Base-by-base conservation (phyloP, 2,329 filamentous ascomycete species). In the Shiraia sp. region DNA sequence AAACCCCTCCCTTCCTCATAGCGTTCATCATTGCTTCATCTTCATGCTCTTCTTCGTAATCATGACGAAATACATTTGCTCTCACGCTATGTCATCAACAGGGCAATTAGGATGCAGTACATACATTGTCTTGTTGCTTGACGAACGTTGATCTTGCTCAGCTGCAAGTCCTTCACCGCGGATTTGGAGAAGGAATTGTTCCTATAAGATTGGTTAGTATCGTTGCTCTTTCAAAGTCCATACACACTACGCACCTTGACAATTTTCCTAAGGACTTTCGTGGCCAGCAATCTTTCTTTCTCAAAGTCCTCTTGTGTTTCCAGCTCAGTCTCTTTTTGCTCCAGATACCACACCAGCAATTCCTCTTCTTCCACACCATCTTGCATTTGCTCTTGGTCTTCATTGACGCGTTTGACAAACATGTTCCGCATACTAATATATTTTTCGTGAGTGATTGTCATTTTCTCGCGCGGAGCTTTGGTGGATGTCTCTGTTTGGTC, bases 61-160 rank as follows among this genome's bases (percentile, higher is more conserved):
- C n/a, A n/a, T n/a, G n/a, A n/a, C 19, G 4, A 22, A 22, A 22
- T 17, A 7, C 10, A 16, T 10, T 6, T 14, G 10, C 6, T 4
- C 17, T 33, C 31, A 63, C 13, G 53, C 61, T 44, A 69, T 69
- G 41, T 78, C 75, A 53, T 96, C 91, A 8, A 95, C 78, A 0
- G 88, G 88, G 65, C 89, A 95, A 72, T 97, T 97, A 44, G 93
- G 93, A 73, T 99, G 93, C 55, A 99, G 66, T 17, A 96, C 87
- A 66, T 96, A 99, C 37, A 93, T 80, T 4, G 87, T 76, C 60
- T 76, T 77, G 14, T 47, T 44, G 64, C 63, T 75, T 4, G 47
- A 35, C 69, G 54, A 73, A 55, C 64, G 68, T 79, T 80, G 53
- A 72, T 83, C 86, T 29, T 83, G 78, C 23, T 90, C 83, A 38